A percentile compares a stretch with the other conserved stretches of the same genome.
Evolutionary conservation across 176 grass and related monocot genomes (phyloP).

Genomic region (Oryza meyeriana): DNA sequence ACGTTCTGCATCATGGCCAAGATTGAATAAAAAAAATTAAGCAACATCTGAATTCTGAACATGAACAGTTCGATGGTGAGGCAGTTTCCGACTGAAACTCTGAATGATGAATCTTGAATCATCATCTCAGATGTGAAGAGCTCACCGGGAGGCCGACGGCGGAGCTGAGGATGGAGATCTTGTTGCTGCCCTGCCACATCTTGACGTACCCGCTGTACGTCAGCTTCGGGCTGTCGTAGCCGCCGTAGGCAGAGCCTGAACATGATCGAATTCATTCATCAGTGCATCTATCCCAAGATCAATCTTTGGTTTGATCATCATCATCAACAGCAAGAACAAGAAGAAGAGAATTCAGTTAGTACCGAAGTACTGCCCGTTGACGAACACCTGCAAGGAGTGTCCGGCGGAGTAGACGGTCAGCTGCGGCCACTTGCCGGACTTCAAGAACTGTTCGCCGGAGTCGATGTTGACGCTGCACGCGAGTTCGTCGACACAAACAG

Average conservation of each 20-base stretch:
- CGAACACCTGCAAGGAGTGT: constrained; percentile 75
- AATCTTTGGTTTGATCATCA: not conserved
- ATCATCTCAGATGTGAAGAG: not conserved
- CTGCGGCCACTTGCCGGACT: constrained; percentile 59
- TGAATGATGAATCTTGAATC: not conserved
- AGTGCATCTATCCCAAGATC: not conserved
- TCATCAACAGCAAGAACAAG: not conserved
- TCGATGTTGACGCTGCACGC: constrained; percentile 72
- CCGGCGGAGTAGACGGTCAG: constrained; percentile 71
- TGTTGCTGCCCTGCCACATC: constrained; percentile 95
- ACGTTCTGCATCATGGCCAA: constrained; percentile 48
- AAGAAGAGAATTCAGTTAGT: not conserved
- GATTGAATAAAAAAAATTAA: not conserved
- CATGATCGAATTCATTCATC: not conserved
- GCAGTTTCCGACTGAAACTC: too few relatives aligned
- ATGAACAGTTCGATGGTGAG: not conserved
- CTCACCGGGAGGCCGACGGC: constrained; percentile 84
- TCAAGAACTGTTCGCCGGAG: constrained; percentile 76
- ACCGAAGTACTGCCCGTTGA: constrained; percentile 83
- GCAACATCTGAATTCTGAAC: not conserved
- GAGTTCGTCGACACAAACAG: not conserved
- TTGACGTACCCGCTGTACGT: constrained; percentile 61
- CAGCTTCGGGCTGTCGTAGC: constrained; percentile 58
- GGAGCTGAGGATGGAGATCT: constrained; percentile 89
- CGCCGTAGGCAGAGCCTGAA: constrained; percentile 56